A percentile compares a stretch with the other conserved stretches of the same genome.
Conservation (phyloP, 2,329 filamentous ascomycete genomes). For the Monosporascus sp. region DNA sequence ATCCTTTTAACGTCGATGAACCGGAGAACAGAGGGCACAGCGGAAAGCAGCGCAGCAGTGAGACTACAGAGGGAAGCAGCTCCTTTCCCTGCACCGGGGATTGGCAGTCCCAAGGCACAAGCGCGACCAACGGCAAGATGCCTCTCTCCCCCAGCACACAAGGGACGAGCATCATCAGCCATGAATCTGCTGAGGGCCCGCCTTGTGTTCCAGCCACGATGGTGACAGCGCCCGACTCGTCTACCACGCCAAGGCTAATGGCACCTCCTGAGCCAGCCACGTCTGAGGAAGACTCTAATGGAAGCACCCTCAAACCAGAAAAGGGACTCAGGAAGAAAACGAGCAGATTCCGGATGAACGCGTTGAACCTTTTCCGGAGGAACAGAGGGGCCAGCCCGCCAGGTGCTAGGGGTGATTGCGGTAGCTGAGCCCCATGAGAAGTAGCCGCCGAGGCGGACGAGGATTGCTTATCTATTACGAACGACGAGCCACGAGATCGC, state of each 20-base stretch:
- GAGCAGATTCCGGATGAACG: conserved; percentile 59
- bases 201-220: conserved; percentile 37
- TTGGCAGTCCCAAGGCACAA: conserved; percentile 59
- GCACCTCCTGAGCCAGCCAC: conserved; percentile 22
- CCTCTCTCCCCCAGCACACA: conserved; percentile 60
- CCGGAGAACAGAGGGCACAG: conserved; percentile 31
- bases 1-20: conserved; percentile 41
- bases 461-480: neutral
- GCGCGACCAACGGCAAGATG: conserved; percentile 59
- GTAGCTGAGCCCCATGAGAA: neutral
- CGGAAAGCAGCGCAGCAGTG: conserved; percentile 52
- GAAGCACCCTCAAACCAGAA: conserved; percentile 42
- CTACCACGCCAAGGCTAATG: conserved; percentile 21
- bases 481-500: neutral
- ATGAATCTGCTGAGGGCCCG: conserved; percentile 49
- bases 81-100: conserved; percentile 51
- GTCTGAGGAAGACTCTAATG: conserved; percentile 34
- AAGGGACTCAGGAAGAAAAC: conserved; percentile 55
- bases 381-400: conserved; percentile 34
- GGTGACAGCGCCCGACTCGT: conserved; percentile 33
- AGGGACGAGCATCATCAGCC: conserved; percentile 60
- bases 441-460: neutral
- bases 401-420: neutral
- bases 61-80: conserved; percentile 56
- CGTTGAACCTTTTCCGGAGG: conserved; percentile 50